These are phyloP conservation scores for Catenaria anguillulae DNA, from an alignment of 371 early-diverging fungal genomes.

Conservation along the genomic window DNA sequence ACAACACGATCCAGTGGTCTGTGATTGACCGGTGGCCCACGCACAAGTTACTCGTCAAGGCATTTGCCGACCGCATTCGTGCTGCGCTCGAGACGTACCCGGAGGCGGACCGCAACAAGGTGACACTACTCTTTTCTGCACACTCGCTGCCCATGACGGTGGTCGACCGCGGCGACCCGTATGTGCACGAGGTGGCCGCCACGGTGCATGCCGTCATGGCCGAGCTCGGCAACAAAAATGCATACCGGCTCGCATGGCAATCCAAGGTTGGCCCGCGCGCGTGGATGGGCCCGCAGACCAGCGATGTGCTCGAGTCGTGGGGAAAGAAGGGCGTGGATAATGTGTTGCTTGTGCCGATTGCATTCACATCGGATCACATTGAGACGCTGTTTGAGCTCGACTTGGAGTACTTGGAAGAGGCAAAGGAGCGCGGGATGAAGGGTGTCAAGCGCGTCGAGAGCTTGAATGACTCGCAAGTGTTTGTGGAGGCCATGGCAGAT, in stretches of 20 bases:
- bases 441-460: constrained; percentile 76
- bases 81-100: constrained; percentile 50
- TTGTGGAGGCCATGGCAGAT: constrained; percentile 75
- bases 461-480: constrained; percentile 73
- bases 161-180: constrained; percentile 80
- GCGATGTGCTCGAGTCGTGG: constrained; percentile 56
- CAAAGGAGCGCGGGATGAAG: constrained; percentile 48
- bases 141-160: constrained; percentile 90
- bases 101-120: constrained; percentile 42
- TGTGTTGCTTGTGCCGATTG: constrained; percentile 75
- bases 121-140: constrained; percentile 81
- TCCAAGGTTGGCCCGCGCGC: constrained; percentile 86
- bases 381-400: constrained; percentile 93
- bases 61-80: constrained; percentile 60
- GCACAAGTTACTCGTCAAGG: constrained; percentile 69
- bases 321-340: constrained; percentile 61
- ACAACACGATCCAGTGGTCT: constrained; percentile 60
- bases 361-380: constrained; percentile 91
- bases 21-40: constrained; percentile 89
- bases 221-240: constrained; percentile 46
- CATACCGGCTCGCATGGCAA: constrained; percentile 91
- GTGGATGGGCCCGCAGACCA: constrained; percentile 87
- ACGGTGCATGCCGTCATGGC: constrained; percentile 74
- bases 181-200: constrained; percentile 81
- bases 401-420: constrained; percentile 74